A percentile compares a stretch with the other conserved stretches of the same genome.
These are phyloP conservation scores for Neurospora cerealis DNA, from an alignment of 495 filamentous ascomycete genomes.

Conservation along the genomic window DNA sequence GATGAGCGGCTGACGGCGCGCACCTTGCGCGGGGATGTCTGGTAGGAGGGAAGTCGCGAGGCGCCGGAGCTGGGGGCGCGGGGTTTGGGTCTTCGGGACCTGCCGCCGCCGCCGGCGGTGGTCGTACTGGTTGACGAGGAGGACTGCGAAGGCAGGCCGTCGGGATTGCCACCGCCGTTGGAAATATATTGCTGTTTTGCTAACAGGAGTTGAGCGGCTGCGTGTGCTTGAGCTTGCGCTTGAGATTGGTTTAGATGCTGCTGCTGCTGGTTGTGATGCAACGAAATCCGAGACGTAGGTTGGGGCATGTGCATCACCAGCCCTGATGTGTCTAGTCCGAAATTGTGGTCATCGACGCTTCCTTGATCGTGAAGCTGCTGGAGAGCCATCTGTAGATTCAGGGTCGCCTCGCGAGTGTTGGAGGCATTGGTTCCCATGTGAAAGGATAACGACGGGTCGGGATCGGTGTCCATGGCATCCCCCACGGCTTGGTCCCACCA, in stretches of 20 bases:
- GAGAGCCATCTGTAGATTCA: background rate
- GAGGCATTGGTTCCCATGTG: conserved; percentile 6
- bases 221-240: background rate
- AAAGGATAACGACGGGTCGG: background rate
- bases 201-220: background rate
- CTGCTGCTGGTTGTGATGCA: conserved; percentile 4
- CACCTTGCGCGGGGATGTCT: conserved; percentile 28
- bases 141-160: background rate
- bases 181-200: background rate
- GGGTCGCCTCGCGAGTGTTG: background rate
- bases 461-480: conserved; percentile 14
- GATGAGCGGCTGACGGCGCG: conserved; percentile 15
- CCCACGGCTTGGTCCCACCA: conserved; percentile 22
- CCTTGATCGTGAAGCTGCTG: conserved; percentile 4
- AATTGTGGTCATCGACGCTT: conserved; percentile 19
- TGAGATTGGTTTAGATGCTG: background rate
- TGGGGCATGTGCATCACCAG: conserved; percentile 33
- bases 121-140: background rate
- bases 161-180: background rate
- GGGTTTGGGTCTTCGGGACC: conserved; percentile 24
- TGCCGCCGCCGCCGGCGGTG: conserved; percentile 3
- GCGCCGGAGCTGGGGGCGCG: conserved; percentile 35
- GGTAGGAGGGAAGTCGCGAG: conserved; percentile 20
- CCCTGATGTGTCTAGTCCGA: conserved; percentile 15
- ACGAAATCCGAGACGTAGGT: background rate